Conservation (phyloP, 495 filamentous ascomycete genomes). For the Talaromyces stipitatus region DNA sequence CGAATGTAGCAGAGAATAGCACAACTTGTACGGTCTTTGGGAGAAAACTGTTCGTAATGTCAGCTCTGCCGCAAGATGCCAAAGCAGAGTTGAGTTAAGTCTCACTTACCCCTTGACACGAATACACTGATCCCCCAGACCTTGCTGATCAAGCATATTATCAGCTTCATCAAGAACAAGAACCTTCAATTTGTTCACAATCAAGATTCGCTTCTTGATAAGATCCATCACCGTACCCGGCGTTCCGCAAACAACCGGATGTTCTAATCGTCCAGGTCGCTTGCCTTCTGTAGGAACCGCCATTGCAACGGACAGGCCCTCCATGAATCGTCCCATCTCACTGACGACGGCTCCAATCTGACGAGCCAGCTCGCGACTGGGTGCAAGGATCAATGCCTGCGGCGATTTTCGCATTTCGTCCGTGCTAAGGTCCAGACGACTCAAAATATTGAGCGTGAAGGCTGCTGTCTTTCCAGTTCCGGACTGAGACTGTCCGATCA, state of each 20-base stretch:
- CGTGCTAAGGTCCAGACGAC: conserved; percentile 64
- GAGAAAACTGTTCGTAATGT: conserved; percentile 46
- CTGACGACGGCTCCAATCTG: conserved; percentile 83
- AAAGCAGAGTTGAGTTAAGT: not conserved
- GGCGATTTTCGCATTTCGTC: conserved; percentile 47
- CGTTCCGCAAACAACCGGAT: conserved; percentile 81
- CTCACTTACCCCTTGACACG: conserved; percentile 73
- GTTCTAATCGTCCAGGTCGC: conserved; percentile 52
- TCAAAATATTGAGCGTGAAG: conserved; percentile 85
- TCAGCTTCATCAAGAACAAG: conserved; percentile 91
- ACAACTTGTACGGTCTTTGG: conserved; percentile 70
- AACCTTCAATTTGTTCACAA: conserved; percentile 57
- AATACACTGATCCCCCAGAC: conserved; percentile 87
- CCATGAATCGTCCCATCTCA: conserved; percentile 74
- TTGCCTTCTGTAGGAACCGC: conserved; percentile 71
- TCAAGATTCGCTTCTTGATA: conserved; percentile 62
- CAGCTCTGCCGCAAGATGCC: conserved; percentile 1
- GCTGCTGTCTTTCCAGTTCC: conserved; percentile 98
- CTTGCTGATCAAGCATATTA: conserved; percentile 93
- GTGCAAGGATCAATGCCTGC: conserved; percentile 84
- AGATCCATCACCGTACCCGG: conserved; percentile 89
- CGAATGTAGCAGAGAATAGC: conserved; percentile 96
- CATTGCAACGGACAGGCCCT: conserved; percentile 60
- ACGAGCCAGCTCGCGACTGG: conserved; percentile 88
- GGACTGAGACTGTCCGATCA: conserved; percentile 97